These are phyloP conservation scores for Ilyonectria robusta DNA, from an alignment of 2,329 filamentous ascomycete species.

Conservation along the genomic window DNA sequence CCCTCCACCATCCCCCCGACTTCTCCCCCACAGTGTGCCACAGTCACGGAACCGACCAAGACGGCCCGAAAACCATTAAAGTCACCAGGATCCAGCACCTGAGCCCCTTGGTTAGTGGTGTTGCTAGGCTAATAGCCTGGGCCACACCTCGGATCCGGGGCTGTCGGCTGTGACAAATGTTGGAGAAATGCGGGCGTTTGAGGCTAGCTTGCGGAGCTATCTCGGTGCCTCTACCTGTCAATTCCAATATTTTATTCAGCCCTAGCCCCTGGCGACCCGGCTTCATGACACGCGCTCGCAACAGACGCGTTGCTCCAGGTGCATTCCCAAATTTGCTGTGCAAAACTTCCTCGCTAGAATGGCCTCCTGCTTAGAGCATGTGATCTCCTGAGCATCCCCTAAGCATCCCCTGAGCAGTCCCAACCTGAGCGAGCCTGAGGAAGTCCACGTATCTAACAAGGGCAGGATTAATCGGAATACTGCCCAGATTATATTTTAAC, in stretches of 20 bases:
- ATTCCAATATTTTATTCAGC: neutral
- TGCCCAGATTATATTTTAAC: too few species aligned
- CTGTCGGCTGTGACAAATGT: neutral
- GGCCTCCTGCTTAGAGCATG: too few species aligned
- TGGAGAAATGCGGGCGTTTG: neutral
- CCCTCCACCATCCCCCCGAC: neutral
- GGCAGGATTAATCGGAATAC: too few species aligned
- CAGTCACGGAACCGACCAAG: neutral
- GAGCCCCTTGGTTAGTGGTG: slow-evolving; percentile 1
- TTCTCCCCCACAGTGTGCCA: slow-evolving; percentile 1
- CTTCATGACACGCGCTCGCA: neutral
- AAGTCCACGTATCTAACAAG: too few species aligned
- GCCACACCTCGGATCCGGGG: neutral
- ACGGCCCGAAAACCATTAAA: slow-evolving; percentile 11
- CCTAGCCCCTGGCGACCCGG: neutral
- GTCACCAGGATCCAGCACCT: neutral
- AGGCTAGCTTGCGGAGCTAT: slow-evolving; percentile 5
- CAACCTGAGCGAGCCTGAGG: too few species aligned
- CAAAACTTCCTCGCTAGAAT: too few species aligned
- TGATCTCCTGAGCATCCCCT: too few species aligned
- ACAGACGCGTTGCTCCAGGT: neutral
- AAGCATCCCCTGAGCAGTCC: too few species aligned
- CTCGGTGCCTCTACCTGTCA: slow-evolving; percentile 2
- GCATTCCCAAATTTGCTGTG: too few species aligned
- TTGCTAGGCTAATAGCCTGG: neutral